A percentile compares a stretch with the other conserved stretches of the same genome.
Evolutionary conservation across 345 rosid genomes (phyloP).

Genomic region (Gossypium australe): DNA sequence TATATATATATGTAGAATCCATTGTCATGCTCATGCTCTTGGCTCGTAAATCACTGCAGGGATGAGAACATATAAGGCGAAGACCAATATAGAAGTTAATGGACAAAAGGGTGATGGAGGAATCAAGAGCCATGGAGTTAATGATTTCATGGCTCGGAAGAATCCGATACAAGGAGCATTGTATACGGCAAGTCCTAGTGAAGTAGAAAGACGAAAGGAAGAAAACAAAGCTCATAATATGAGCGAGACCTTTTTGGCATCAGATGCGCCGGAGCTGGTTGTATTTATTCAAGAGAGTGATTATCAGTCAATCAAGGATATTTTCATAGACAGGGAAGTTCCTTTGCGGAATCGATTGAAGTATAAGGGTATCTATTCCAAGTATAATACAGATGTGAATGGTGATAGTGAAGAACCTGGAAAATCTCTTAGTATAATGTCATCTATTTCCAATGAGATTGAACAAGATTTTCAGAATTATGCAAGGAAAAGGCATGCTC

Average conservation of each 20-base stretch:
- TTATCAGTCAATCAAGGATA: conserved; percentile 19
- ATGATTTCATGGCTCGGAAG: not conserved
- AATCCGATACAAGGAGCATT: not conserved
- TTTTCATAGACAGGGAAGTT: conserved; percentile 18
- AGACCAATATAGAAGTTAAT: not conserved
- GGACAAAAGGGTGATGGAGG: not conserved
- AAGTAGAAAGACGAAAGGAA: conserved; percentile 12
- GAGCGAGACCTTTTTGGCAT: conserved; percentile 1
- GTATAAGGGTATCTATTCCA: not conserved
- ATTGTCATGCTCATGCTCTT: not conserved
- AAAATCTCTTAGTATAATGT: conserved; percentile 6
- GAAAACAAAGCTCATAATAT: not conserved
- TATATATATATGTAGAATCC: not conserved
- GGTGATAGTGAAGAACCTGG: conserved; percentile 1
- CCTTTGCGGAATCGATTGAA: conserved; percentile 5
- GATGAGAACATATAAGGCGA: conserved; percentile 8
- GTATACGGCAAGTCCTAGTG: not conserved
- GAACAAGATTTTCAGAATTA: conserved; percentile 11
- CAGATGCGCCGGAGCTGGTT: conserved; percentile 26
- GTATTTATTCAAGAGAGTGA: conserved; percentile 24
- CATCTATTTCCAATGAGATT: conserved; percentile 16
- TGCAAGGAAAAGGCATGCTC: not conserved
- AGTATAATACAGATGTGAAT: conserved; percentile 9
- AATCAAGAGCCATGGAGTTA: not conserved
- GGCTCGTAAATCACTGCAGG: not conserved